Evolutionary conservation across 2,329 filamentous ascomycete genomes (phyloP).

Genomic region (Aureobasidium subglaciale): DNA sequence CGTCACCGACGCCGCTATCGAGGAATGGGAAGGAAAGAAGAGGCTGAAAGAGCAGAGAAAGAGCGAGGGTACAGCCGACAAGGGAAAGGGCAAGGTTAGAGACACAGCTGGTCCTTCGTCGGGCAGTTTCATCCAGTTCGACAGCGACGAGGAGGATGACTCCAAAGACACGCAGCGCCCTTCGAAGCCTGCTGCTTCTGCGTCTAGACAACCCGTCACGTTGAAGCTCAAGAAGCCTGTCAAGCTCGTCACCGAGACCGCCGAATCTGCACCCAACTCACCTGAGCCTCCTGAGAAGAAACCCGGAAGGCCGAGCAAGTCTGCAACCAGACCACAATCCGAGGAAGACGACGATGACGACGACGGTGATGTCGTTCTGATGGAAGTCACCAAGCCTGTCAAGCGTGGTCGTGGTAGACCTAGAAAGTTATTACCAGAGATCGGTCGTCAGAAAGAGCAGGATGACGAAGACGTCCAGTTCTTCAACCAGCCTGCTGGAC

Average conservation of each 20-base stretch:
- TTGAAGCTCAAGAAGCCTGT: background rate
- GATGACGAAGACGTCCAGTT: background rate
- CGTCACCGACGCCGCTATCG: slow-evolving; percentile 30
- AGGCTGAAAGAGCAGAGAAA: background rate
- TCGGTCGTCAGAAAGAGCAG: background rate
- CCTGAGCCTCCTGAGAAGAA: background rate
- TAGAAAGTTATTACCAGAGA: background rate
- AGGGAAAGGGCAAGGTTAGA: too few species aligned
- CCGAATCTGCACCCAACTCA: background rate
- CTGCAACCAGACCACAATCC: background rate
- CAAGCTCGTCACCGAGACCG: background rate
- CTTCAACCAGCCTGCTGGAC: background rate
- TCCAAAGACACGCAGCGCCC: too few species aligned
- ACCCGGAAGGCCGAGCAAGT: background rate
- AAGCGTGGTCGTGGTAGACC: background rate
- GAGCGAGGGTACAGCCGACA: background rate
- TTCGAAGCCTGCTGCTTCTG: background rate
- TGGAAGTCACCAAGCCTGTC: background rate
- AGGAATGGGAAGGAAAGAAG: slow-evolving; percentile 30
- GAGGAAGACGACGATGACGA: background rate
- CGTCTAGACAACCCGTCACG: background rate
- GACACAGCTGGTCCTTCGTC: slow-evolving; percentile 17
- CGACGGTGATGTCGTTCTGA: too few species aligned
- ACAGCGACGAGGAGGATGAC: background rate
- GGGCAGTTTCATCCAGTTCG: background rate